These are phyloP conservation scores for Solanum neorickii DNA, from an alignment of 257 asterid species.

Conservation along the genomic window DNA sequence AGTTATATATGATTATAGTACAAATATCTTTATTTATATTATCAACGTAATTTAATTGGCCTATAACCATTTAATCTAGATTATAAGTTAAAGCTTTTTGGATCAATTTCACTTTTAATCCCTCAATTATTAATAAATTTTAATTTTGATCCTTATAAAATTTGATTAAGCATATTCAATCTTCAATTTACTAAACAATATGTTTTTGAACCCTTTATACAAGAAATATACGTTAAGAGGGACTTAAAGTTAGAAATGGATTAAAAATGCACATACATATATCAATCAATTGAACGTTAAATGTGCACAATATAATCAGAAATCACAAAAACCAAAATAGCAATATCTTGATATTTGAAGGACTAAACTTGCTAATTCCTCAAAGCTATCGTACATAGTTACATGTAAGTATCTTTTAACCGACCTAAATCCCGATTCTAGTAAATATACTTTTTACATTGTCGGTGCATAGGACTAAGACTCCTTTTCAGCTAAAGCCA, in stretches of 20 bases:
- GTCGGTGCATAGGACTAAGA: neutral
- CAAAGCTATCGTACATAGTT: neutral
- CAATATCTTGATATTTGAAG: neutral
- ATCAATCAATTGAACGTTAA: neutral
- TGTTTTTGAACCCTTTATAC: neutral
- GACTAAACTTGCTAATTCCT: neutral
- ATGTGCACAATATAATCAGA: neutral
- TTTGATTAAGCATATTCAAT: neutral
- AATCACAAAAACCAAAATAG: neutral
- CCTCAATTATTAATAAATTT: neutral
- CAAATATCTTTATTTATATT: neutral
- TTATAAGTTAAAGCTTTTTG: neutral
- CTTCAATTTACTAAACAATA: neutral
- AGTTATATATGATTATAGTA: neutral
- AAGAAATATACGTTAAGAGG: neutral
- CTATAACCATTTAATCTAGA: neutral
- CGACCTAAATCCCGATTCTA: no score
- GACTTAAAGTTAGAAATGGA: neutral
- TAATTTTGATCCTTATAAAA: neutral
- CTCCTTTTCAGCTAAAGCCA: neutral
- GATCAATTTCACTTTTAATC: neutral
- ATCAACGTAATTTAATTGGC: neutral
- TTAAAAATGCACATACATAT: neutral
- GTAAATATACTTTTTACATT: no score
- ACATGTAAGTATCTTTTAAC: neutral